Percentiles rank a stretch among this genome's conserved stretches.
Evolutionary conservation across 2,329 filamentous ascomycete species (phyloP).

Genomic region (Pseudogymnoascus sp.): DNA sequence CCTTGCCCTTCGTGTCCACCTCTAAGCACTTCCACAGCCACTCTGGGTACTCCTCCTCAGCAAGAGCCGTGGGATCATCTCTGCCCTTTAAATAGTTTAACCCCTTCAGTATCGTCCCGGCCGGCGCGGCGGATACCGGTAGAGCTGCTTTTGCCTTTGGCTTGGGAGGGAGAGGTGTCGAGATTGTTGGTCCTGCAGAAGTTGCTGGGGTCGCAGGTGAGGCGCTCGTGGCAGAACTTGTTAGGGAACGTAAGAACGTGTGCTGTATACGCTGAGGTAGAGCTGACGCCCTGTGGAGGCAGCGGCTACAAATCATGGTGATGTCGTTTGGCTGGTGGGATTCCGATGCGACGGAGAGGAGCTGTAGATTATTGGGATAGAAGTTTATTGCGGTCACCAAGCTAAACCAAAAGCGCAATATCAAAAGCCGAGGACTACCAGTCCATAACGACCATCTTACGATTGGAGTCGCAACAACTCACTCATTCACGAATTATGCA

Average conservation of each 20-base stretch:
- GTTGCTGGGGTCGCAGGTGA: constrained; percentile 20
- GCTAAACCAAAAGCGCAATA: neutral
- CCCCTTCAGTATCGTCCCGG: constrained; percentile 63
- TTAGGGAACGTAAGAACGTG: constrained; percentile 12
- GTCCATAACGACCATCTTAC: neutral
- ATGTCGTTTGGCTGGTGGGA: neutral
- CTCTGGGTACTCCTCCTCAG: constrained; percentile 68
- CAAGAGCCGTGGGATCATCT: constrained; percentile 63
- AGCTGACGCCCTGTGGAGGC: constrained; percentile 38
- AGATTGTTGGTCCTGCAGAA: constrained; percentile 20
- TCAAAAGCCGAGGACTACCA: neutral
- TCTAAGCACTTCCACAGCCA: constrained; percentile 74
- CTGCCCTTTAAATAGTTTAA: constrained; percentile 71
- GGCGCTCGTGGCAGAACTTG: constrained; percentile 17
- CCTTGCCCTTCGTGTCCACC: constrained; percentile 45
- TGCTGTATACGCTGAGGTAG: constrained; percentile 8
- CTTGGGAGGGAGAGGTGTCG: constrained; percentile 24
- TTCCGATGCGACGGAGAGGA: neutral
- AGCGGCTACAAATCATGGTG: constrained; percentile 34
- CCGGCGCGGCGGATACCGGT: constrained; percentile 29
- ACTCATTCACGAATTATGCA: neutral
- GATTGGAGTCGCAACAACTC: neutral
- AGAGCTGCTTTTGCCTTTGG: constrained; percentile 14
- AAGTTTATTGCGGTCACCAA: constrained; percentile 5
- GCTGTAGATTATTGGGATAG: constrained; percentile 6